Conservation (phyloP, 108 stramenopile genomes). For the Skeletonema menzelii region DNA sequence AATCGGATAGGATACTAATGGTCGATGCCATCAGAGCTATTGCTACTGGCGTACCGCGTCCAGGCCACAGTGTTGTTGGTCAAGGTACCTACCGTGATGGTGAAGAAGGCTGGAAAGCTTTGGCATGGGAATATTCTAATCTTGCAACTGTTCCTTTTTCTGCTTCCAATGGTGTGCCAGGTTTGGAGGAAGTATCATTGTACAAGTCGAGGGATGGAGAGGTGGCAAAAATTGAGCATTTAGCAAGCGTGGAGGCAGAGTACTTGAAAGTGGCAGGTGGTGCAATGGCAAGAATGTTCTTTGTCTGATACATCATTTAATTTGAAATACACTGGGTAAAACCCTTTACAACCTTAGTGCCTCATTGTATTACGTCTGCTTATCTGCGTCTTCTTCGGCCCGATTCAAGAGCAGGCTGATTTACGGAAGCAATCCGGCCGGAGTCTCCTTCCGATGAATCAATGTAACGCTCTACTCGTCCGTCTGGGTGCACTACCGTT, state of each 20-base stretch:
- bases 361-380: not conserved
- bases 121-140: conserved; percentile 63
- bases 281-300: conserved; percentile 85
- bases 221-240: conserved; percentile 67
- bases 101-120: conserved; percentile 54
- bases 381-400: conserved; percentile 11
- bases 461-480: conserved; percentile 72
- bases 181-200: conserved; percentile 60
- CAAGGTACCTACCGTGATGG: conserved; percentile 71
- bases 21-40: conserved; percentile 72
- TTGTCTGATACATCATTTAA: conserved; percentile 43
- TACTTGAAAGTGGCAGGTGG: conserved; percentile 77
- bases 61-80: conserved; percentile 69
- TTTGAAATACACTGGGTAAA: not conserved
- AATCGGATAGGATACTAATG: conserved; percentile 15
- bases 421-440: not conserved
- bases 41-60: conserved; percentile 71
- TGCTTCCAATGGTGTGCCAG: not conserved
- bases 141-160: conserved; percentile 5
- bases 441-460: conserved; percentile 42
- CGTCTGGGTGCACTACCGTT: conserved; percentile 70
- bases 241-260: conserved; percentile 62
- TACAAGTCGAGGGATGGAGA: conserved; percentile 58
- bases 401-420: conserved; percentile 28
- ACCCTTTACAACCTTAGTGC: not conserved